Evolutionary conservation across 257 asterid genomes (phyloP).

Genomic region (Eucommia ulmoides): DNA sequence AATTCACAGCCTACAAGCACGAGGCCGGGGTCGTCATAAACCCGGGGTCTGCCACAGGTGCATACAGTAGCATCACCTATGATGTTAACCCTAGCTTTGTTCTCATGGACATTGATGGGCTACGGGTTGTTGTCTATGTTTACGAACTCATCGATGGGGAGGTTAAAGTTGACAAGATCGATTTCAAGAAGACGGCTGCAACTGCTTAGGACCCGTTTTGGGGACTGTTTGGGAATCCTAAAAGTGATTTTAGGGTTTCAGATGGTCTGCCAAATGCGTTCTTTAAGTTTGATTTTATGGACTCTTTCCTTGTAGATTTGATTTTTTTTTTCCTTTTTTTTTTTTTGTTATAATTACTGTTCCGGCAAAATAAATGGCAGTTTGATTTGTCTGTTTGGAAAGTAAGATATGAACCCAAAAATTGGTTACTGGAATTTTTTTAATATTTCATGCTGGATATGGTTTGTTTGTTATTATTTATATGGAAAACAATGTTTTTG

Average conservation of each 20-base stretch:
- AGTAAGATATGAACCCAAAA: too few species aligned
- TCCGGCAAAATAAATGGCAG: too few species aligned
- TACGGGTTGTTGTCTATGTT: slow-evolving; percentile 60
- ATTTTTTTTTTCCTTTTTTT: too few species aligned
- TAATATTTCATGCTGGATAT: too few species aligned
- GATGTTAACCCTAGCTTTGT: slow-evolving; percentile 86
- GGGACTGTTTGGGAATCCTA: neutral
- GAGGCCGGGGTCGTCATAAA: slow-evolving; percentile 45
- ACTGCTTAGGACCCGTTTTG: neutral
- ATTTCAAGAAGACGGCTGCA: slow-evolving; percentile 67
- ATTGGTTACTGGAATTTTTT: too few species aligned
- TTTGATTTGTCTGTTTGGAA: too few species aligned
- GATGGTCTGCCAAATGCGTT: too few species aligned
- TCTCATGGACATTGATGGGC: slow-evolving; percentile 13
- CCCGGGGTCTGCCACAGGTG: slow-evolving; percentile 97
- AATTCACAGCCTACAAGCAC: slow-evolving; percentile 13
- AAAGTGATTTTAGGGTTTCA: neutral
- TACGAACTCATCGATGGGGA: slow-evolving; percentile 95
- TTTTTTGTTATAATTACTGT: too few species aligned
- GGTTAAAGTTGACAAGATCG: slow-evolving; percentile 97
- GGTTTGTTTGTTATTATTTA: too few species aligned
- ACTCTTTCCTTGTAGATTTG: too few species aligned
- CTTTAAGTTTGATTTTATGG: too few species aligned
- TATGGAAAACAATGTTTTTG: too few species aligned
- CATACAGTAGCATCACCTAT: slow-evolving; percentile 90